Evolutionary conservation across 2,329 filamentous ascomycete genomes (phyloP).

Genomic region (Aspergillus neotritici): DNA sequence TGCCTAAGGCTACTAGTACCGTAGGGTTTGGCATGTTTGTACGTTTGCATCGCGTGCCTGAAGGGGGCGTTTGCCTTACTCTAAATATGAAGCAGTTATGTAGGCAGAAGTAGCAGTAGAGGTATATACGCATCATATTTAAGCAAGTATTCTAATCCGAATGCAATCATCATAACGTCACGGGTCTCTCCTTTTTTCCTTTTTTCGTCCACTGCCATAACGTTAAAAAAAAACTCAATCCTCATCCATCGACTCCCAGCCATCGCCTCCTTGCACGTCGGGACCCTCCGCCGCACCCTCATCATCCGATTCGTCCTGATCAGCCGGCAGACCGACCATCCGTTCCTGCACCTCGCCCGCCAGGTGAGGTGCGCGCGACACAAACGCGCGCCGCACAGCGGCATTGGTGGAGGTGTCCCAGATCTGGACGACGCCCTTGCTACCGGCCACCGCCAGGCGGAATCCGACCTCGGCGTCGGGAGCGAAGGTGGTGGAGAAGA

Average conservation of each 20-base stretch:
- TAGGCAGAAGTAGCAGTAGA: too few species aligned
- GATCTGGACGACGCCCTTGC: conserved; percentile 84
- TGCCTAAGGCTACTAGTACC: too few species aligned
- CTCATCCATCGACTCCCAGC: conserved; percentile 53
- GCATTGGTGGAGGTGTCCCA: conserved; percentile 97
- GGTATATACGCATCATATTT: too few species aligned
- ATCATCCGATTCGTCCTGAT: conserved; percentile 62
- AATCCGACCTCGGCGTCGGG: conserved; percentile 89
- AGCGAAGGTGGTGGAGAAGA: conserved; percentile 86
- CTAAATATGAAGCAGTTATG: too few species aligned
- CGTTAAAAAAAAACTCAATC: conserved; percentile 28
- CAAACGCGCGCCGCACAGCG: conserved; percentile 78
- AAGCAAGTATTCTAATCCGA: too few species aligned
- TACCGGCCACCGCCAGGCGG: conserved; percentile 85
- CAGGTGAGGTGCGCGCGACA: conserved; percentile 58
- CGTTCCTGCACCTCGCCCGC: conserved; percentile 66
- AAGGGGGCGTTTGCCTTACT: too few species aligned
- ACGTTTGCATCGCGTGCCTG: too few species aligned
- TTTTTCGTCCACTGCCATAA: not conserved
- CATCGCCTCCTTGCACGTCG: conserved; percentile 45
- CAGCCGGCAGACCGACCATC: conserved; percentile 64
- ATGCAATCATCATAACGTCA: too few species aligned
- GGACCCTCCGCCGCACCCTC: conserved; percentile 48
- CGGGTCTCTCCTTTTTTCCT: not conserved
- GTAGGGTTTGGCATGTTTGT: too few species aligned